phyloP scores from a whole-genome alignment of 768 basidiomycete genomes.

The Rhizopogon rudus region DNA sequence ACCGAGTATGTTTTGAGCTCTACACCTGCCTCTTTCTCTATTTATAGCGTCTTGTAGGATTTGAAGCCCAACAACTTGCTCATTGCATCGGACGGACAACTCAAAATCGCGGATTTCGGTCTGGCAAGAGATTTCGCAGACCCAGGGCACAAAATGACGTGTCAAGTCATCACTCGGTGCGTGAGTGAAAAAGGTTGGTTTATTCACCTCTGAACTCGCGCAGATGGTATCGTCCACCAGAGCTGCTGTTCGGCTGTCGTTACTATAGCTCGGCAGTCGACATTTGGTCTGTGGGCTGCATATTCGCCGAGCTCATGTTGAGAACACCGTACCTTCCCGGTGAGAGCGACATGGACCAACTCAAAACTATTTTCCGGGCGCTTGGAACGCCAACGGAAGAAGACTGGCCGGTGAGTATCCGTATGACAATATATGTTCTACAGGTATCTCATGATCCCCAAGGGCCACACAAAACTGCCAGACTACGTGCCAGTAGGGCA shows the following conservation, averaged over 20 bases:
- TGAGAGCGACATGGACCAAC: slow-evolving; percentile 94
- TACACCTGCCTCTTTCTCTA: background rate
- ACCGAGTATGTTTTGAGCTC: slow-evolving; percentile 59
- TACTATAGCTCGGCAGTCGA: slow-evolving; percentile 93
- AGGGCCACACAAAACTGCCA: slow-evolving; percentile 90
- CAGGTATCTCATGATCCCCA: background rate
- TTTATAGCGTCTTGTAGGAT: slow-evolving; percentile 53
- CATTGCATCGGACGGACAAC: slow-evolving; percentile 82
- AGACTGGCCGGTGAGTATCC: slow-evolving; percentile 83
- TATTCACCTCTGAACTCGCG: background rate
- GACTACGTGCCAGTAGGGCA: slow-evolving; percentile 86
- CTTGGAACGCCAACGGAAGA: slow-evolving; percentile 95
- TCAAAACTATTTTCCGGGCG: slow-evolving; percentile 91
- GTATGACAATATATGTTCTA: background rate
- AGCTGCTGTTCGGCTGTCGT: slow-evolving; percentile 85
- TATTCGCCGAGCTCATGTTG: slow-evolving; percentile 96
- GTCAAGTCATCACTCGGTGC: slow-evolving; percentile 94
- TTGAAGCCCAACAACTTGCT: slow-evolving; percentile 98
- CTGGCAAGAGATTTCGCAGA: slow-evolving; percentile 95
- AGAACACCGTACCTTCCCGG: slow-evolving; percentile 94
- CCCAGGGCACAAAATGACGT: slow-evolving; percentile 94
- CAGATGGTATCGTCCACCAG: slow-evolving; percentile 98
- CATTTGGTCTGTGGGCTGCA: slow-evolving; percentile 97
- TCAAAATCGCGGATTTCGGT: slow-evolving; percentile 99
- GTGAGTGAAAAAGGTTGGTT: slow-evolving; percentile 17